Conservation (phyloP, 2,329 filamentous ascomycete genomes). For the Fusarium algeriense region DNA sequence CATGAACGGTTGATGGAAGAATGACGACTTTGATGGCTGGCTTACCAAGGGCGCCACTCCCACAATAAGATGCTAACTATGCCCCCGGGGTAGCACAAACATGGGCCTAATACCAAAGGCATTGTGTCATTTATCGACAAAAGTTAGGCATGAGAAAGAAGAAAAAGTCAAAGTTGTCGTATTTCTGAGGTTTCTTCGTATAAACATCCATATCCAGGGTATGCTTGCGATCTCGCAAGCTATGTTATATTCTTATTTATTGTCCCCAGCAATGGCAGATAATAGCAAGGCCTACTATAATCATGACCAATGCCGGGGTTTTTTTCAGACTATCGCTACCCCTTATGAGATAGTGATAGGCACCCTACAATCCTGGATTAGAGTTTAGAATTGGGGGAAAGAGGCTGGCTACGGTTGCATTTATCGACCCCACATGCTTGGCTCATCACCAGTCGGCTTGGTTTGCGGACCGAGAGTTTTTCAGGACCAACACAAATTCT, state of each 20-base stretch:
- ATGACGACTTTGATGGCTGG: conserved; percentile 8
- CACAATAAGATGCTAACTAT: not conserved
- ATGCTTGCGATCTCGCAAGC: conserved; percentile 9
- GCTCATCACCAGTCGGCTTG: conserved; percentile 29
- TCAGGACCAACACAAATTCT: conserved; percentile 29
- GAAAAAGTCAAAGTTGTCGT: not conserved
- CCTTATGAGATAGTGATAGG: conserved; percentile 25
- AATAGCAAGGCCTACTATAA: conserved; percentile 18
- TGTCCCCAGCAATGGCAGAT: not conserved
- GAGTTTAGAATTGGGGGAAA: conserved; percentile 34
- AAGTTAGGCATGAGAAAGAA: not conserved
- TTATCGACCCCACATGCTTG: conserved; percentile 27
- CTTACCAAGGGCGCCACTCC: conserved; percentile 16
- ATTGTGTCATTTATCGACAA: conserved; percentile 6
- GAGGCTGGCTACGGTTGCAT: conserved; percentile 35
- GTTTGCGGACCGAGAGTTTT: conserved; percentile 28
- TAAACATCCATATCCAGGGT: conserved; percentile 5
- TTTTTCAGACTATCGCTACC: conserved; percentile 12
- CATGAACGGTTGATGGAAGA: conserved; percentile 5
- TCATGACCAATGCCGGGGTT: conserved; percentile 8
- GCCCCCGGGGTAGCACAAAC: conserved; percentile 1
- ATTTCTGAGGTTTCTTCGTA: not conserved
- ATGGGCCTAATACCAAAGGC: not conserved
- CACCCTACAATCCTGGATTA: conserved; percentile 30
- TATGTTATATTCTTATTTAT: not conserved